phyloP scores from a whole-genome alignment of 2,329 filamentous ascomycete genomes.

The Tolypocladium cylindrosporum region DNA sequence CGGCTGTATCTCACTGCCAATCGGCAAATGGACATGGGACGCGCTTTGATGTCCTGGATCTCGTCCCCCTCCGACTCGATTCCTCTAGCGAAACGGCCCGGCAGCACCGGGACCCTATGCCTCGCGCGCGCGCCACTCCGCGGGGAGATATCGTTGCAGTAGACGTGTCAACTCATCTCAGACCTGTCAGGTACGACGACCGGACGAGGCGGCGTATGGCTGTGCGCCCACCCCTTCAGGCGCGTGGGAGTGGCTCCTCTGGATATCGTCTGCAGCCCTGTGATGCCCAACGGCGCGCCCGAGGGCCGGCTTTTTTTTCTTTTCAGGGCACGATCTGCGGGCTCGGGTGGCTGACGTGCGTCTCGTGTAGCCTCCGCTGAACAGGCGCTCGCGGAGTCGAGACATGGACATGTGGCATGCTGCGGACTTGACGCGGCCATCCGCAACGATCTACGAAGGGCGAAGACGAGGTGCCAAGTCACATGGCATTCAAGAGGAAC shows the following conservation, averaged over 20 bases:
- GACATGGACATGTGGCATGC: background rate
- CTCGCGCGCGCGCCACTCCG: background rate
- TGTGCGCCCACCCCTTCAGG: background rate
- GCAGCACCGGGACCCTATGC: background rate
- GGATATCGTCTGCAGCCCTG: background rate
- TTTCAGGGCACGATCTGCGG: background rate
- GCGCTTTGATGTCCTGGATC: background rate
- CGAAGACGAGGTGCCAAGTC: background rate
- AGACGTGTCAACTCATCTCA: background rate
- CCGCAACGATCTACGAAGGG: background rate
- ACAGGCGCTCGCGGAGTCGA: background rate
- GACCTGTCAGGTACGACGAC: background rate
- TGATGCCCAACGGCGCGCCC: background rate
- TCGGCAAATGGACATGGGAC: background rate
- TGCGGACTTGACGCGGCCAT: background rate
- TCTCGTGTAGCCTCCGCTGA: background rate
- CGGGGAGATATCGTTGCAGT: background rate
- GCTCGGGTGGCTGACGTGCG: background rate
- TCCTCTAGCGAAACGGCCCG: background rate
- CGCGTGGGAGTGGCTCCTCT: background rate
- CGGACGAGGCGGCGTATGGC: background rate
- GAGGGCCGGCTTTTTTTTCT: background rate
- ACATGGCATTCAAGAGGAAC: background rate
- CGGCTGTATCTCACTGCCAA: background rate
- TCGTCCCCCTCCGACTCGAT: background rate